Evolutionary conservation across 495 filamentous ascomycete genomes (phyloP).

Genomic region (Elasticomyces elasticus): DNA sequence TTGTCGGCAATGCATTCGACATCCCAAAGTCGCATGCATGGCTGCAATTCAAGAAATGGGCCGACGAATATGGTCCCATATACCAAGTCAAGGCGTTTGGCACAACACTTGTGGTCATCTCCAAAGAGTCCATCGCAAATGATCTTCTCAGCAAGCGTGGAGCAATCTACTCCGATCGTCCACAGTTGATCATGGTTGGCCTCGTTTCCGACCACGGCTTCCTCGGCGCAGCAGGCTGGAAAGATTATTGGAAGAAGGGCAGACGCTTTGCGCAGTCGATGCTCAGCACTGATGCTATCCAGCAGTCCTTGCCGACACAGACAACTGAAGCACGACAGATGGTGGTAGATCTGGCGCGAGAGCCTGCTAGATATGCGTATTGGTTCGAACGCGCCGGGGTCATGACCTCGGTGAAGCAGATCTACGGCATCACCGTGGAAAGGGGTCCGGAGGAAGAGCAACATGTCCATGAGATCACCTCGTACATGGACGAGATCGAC

Average conservation of each 20-base stretch:
- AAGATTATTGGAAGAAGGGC: constrained; percentile 30
- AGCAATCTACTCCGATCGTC: constrained; percentile 28
- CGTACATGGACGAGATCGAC: constrained; percentile 27
- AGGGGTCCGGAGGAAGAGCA: constrained; percentile 30
- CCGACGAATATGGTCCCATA: constrained; percentile 34
- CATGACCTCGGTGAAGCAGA: too few species aligned
- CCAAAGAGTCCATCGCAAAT: constrained; percentile 34
- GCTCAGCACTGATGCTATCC: constrained; percentile 20
- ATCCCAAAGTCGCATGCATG: constrained; percentile 30
- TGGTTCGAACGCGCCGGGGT: not conserved
- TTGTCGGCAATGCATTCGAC: constrained; percentile 22
- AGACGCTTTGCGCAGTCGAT: constrained; percentile 25
- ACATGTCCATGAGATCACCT: constrained; percentile 23
- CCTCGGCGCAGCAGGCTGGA: constrained; percentile 20
- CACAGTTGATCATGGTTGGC: constrained; percentile 21
- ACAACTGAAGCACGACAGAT: not conserved
- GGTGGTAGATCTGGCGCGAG: not conserved
- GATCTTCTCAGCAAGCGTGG: constrained; percentile 33
- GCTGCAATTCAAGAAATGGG: constrained; percentile 38
- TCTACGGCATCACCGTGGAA: constrained; percentile 26
- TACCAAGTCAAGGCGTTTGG: constrained; percentile 29
- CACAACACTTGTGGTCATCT: constrained; percentile 27
- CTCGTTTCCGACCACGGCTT: constrained; percentile 14
- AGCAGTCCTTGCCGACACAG: constrained; percentile 24
- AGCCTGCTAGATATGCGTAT: not conserved